Evolutionary conservation across 2,329 filamentous ascomycete species (phyloP), one percentile per base, ranked within the genome.

Genomic region (Meredithiella fracta): DNA sequence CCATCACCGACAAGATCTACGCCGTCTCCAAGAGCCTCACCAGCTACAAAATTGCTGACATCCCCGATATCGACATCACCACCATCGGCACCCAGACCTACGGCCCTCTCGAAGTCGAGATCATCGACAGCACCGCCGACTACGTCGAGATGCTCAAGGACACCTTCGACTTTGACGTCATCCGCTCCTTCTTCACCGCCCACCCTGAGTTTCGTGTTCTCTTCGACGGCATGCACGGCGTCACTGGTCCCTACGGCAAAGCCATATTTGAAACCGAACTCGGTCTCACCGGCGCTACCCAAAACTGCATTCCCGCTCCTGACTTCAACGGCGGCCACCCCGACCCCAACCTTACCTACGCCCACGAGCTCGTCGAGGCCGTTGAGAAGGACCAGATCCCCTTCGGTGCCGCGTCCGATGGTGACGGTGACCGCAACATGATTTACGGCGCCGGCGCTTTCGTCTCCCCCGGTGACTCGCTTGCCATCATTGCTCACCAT

Each of bases 401-500:
- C 66, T 98, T 98, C 64, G 92, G 92, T 66, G 92, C 92, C 58
- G 92, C 92, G 51, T 94, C 87, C 61, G 92, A 98, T 63, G 92
- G 92, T 63, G 92, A 98, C 65, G 92, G 92, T 65, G 92, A 98
- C 75, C 86, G 92, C 64, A 98, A 98, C 81, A 98, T 98, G 92
- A 98, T 98, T 67, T 98, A 98, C 72, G 92, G 92, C 60, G 90
- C 91, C 62, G 91, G 94, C 65, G 82, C 85, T 47, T 98, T 98
- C 66, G 92, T 98, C 60, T 97, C 91, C 6, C 92, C 92, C 6
- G 92, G 92, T 66, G 92, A 98, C 75, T 95, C 88, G 65, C 76
- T 98, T 65, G 92, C 92, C 66, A 98, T 98, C 68, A 98, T 98
- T 66, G 89, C 92, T 51, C 92, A 98, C 75, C 85, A 98, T 68